Evolutionary conservation across 2,329 filamentous ascomycete genomes (phyloP), one percentile per base, ranked within the genome.

Genomic region (Polychaeton citri): DNA sequence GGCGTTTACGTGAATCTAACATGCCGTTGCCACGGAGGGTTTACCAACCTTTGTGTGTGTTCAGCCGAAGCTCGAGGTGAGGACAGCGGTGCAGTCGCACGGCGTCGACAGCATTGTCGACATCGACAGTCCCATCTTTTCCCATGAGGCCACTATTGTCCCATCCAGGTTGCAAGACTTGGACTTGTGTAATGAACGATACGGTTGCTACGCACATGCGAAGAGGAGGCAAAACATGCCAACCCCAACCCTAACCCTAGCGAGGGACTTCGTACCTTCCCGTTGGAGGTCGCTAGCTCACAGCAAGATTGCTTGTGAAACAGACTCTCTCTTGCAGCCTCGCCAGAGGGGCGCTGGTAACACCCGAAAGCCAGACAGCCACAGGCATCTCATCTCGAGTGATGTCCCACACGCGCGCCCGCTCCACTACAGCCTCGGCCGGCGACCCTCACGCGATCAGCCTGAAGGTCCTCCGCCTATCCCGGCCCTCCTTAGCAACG

Each of bases 391-490:
- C n/a, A n/a, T n/a, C n/a, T n/a, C n/a, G n/a, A n/a, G n/a, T 10
- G 24, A 60, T 61, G 58, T 54, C 58, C 34, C 59, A 60, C 42
- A 53, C 58, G 35, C 55, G 60, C 33, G 52, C 52, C 15, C 54
- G 56, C 33, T 60, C 59, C 6, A 49, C 51, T 41, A 56, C 55
- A 9, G 57, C 32, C 43, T 59, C 31, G 60, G 58, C 41, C 24
- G 43, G 39, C 30, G 54, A 54, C 4, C 83, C 88, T 0, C 90
- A 96, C 59, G 75, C 79, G 12, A 69, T 84, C 43, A 87, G 93
- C 42, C 65, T 96, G 33, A 90, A 93, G 61, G 76, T 81, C 12
- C 64, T 96, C 36, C 67, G 95, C 39, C 72, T 96, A 40, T 93
- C 87, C 1, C 79, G 83, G 10, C 86, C 83, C 1, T 80, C 81